These are phyloP conservation scores for Psilocybe sp. DNA, from an alignment of 768 basidiomycete genomes.

Conservation along the genomic window DNA sequence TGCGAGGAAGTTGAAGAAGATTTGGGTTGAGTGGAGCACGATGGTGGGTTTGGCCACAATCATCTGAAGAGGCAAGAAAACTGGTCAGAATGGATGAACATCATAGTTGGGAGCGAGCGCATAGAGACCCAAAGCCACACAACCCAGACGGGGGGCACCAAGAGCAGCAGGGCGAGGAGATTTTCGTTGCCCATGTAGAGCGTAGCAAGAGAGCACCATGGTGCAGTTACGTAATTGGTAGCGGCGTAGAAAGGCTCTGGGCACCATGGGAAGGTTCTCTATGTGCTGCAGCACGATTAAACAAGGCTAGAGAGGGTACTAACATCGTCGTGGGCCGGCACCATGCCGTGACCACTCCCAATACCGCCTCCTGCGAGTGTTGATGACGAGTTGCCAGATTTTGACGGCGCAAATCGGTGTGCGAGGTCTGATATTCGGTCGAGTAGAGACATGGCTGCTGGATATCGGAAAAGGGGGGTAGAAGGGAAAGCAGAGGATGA, in stretches of 20 bases:
- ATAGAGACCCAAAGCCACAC: slow-evolving; percentile 66
- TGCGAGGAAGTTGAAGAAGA: slow-evolving; percentile 91
- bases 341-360: slow-evolving; percentile 56
- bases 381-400: slow-evolving; percentile 31
- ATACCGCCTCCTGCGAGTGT: slow-evolving; percentile 51
- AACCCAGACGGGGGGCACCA: slow-evolving; percentile 62
- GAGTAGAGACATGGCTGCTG: slow-evolving; percentile 46
- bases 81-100: slow-evolving; percentile 9
- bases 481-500: too few relatives aligned
- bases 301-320: slow-evolving; percentile 27
- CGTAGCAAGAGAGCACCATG: slow-evolving; percentile 29
- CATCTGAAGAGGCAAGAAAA: slow-evolving; percentile 49
- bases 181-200: slow-evolving; percentile 35
- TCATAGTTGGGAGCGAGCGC: slow-evolving; percentile 12
- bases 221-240: slow-evolving; percentile 45
- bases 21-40: slow-evolving; percentile 71
- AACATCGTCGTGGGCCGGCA: slow-evolving; percentile 71
- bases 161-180: slow-evolving; percentile 59
- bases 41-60: slow-evolving; percentile 84
- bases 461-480: background rate
- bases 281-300: background rate
- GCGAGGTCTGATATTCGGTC: slow-evolving; percentile 56
- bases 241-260: slow-evolving; percentile 13
- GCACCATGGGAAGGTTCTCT: background rate
- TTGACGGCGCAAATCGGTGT: slow-evolving; percentile 44